Evolutionary conservation across 192 early-diverging fungal species (phyloP), one percentile per base, ranked within the genome.

Genomic region (Coemansia sp.): DNA sequence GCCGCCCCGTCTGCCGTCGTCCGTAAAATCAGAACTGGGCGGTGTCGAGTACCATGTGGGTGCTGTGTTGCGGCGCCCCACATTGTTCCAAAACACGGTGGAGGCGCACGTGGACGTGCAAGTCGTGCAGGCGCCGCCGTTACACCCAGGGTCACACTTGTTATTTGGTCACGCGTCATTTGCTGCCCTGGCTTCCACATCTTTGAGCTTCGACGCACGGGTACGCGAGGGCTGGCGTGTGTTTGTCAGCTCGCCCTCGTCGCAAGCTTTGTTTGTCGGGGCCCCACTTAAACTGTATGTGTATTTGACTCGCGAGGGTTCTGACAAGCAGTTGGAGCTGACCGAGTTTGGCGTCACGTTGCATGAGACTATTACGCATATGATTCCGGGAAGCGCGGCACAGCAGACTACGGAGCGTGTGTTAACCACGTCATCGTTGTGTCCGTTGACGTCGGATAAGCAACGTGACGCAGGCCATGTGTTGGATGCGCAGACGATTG

Each of bases 191-290:
- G 32, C 68, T 2, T 43, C 60, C 13, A 45, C 64, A 11, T 64
- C 74, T 24, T 59, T 75, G 24, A 49, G 66, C 14, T 63, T 75
- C 47, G 60, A 70, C 26, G 24, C 64, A 8, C 18, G 29, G 8
- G 64, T 66, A n/a, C 53, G 47, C 20, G 59, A 47, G 22, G 32
- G 22, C 39, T 69, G 67, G 63, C 53, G 60, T 9, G 37, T 75
- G 24, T 66, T 68, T 4, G 74, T 75, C 11, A 66, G 55, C 55
- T 66, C 74, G 23, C 56, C 68, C 7, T 73, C 60, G 27, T 75
- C 74, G 14, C 68, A 61, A 8, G 69, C 59, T 2, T 61, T 77
- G 39, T 63, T 59, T 16, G 52, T 68, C 47, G 74, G 65, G 27
- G 22, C 38, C 6, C 35, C 50, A 1, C 19, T 62, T 19, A 54